phyloP scores from a whole-genome alignment of 495 filamentous ascomycete species.

The Parmelia sp. region DNA sequence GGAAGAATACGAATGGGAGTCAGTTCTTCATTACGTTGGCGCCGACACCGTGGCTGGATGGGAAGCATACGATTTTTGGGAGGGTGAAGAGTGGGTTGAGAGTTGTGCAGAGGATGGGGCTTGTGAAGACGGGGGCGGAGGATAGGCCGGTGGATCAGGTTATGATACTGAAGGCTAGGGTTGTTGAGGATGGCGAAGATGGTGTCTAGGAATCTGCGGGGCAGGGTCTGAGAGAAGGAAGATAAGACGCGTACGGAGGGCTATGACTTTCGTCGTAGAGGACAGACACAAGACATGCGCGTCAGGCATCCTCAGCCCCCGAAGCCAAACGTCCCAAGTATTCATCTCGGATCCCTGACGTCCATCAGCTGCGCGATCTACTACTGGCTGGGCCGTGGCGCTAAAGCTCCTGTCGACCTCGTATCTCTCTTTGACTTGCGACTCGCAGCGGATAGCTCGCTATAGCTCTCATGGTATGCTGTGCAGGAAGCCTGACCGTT shows the following conservation, averaged over 20 bases:
- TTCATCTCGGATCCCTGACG: neutral
- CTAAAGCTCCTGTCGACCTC: neutral
- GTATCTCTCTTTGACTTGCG: neutral
- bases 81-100: constrained; percentile 79
- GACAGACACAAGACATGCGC: neutral
- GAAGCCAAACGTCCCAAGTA: neutral
- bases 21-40: constrained; percentile 88
- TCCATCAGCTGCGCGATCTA: neutral
- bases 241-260: no score
- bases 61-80: constrained; percentile 96
- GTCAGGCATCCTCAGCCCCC: neutral
- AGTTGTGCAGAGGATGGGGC: constrained; percentile 81
- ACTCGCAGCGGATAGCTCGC: neutral
- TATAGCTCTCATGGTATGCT: neutral
- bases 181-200: constrained; percentile 53
- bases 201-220: constrained; percentile 12
- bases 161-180: constrained; percentile 65
- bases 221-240: neutral
- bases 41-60: constrained; percentile 94
- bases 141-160: constrained; percentile 80
- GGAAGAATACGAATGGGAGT: constrained; percentile 83
- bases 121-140: constrained; percentile 75
- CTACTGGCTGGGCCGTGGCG: neutral
- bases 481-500: neutral
- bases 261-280: no score